Evolutionary conservation across 2,329 filamentous ascomycete genomes (phyloP).

Genomic region (Pezicula radicicola): DNA sequence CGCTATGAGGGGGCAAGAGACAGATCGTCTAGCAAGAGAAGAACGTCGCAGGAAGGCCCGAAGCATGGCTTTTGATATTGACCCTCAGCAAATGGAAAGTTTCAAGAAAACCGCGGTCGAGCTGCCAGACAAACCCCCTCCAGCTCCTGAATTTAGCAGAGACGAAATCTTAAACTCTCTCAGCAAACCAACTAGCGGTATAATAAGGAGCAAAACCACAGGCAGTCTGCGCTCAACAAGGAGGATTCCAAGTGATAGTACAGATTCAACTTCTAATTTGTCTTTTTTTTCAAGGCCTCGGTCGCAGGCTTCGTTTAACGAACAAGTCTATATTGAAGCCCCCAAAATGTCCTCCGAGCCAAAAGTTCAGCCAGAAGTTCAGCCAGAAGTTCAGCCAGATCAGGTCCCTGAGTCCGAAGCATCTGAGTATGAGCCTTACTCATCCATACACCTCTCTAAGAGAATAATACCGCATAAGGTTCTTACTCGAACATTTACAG

Average conservation of each 20-base stretch:
- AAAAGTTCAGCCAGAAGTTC: slow-evolving; percentile 24
- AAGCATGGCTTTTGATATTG: slow-evolving; percentile 54
- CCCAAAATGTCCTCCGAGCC: slow-evolving; percentile 2
- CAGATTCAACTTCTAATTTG: neutral
- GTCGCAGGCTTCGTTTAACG: slow-evolving; percentile 8
- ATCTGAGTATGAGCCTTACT: slow-evolving; percentile 80
- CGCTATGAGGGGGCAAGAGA: slow-evolving; percentile 59
- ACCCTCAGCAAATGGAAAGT: slow-evolving; percentile 54
- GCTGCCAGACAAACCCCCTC: slow-evolving; percentile 45
- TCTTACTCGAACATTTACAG: slow-evolving; percentile 72
- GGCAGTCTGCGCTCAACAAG: slow-evolving; percentile 19
- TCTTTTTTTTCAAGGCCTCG: slow-evolving; percentile 17
- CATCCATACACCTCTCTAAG: slow-evolving; percentile 77
- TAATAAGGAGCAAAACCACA: slow-evolving; percentile 39
- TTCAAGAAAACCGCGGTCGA: slow-evolving; percentile 57
- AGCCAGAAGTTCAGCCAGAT: slow-evolving; percentile 23
- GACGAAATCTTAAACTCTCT: slow-evolving; percentile 52
- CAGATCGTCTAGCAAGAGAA: slow-evolving; percentile 45
- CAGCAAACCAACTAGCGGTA: slow-evolving; percentile 24
- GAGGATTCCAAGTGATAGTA: slow-evolving; percentile 8
- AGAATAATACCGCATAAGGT: slow-evolving; percentile 80
- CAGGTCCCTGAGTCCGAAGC: slow-evolving; percentile 44
- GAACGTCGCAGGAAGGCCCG: slow-evolving; percentile 51
- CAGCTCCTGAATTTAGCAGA: slow-evolving; percentile 55
- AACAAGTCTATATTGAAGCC: slow-evolving; percentile 1